These are phyloP conservation scores for Gymnopus androsaceus DNA, from an alignment of 1,284 basidiomycete species.

Conservation along the genomic window DNA sequence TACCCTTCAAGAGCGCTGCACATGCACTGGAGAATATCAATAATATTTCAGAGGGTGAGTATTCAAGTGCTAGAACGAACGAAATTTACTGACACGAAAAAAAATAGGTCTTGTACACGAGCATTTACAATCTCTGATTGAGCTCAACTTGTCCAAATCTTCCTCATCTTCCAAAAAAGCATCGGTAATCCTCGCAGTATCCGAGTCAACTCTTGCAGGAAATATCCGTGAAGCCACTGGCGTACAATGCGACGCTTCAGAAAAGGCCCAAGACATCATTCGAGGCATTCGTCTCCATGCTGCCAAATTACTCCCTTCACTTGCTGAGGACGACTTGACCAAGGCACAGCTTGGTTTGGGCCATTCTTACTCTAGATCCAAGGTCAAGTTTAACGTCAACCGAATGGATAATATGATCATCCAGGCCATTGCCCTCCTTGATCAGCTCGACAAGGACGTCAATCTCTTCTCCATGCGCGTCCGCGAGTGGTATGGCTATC, in stretches of 20 bases:
- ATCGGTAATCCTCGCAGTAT: conserved; percentile 82
- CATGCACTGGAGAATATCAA: conserved; percentile 97
- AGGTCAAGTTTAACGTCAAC: conserved; percentile 99
- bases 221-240: conserved; percentile 80
- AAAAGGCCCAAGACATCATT: conserved; percentile 85
- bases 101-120: conserved; percentile 81
- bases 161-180: conserved; percentile 75
- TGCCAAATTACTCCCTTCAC: conserved; percentile 86
- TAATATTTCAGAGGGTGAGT: conserved; percentile 92
- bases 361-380: conserved; percentile 96
- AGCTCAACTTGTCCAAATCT: conserved; percentile 83
- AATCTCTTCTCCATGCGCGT: conserved; percentile 99
- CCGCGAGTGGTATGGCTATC: conserved; percentile 99
- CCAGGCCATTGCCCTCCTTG: conserved; percentile 96
- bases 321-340: conserved; percentile 86
- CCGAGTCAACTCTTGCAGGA: conserved; percentile 78
- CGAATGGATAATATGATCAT: conserved; percentile 99
- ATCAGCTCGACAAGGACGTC: conserved; percentile 99
- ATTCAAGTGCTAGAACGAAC: neutral
- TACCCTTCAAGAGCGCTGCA: conserved; percentile 93
- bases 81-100: neutral
- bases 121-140: conserved; percentile 84
- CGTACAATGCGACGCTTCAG: conserved; percentile 88
- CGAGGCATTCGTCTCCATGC: conserved; percentile 94
- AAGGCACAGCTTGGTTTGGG: conserved; percentile 97